phyloP scores from a whole-genome alignment of 441 rosid species.

The Rhodomyrtus psidioides region DNA sequence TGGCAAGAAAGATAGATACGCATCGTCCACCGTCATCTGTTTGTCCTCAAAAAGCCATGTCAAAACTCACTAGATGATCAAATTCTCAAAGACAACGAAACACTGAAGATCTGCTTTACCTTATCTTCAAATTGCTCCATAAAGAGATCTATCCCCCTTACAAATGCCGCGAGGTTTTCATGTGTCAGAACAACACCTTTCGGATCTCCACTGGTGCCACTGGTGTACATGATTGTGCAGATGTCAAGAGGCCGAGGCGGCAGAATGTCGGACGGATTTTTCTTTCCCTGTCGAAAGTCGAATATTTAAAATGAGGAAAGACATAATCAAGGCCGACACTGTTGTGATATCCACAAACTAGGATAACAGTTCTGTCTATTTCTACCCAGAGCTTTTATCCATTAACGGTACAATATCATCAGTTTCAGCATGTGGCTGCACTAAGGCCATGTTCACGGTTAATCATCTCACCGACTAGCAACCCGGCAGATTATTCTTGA shows the following conservation, averaged over 20 bases:
- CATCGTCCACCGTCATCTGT: slow-evolving; percentile 86
- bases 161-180: slow-evolving; percentile 49
- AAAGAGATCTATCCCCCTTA: slow-evolving; percentile 65
- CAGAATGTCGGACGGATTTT: slow-evolving; percentile 34
- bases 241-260: slow-evolving; percentile 58
- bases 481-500: neutral
- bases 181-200: slow-evolving; percentile 90
- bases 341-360: neutral
- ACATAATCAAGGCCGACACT: neutral
- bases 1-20: slow-evolving; percentile 87
- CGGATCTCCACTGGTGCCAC: slow-evolving; percentile 96
- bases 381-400: neutral
- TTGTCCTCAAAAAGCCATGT: slow-evolving; percentile 3
- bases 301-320: neutral
- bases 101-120: slow-evolving; percentile 23
- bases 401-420: neutral
- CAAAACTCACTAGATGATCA: neutral
- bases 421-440: neutral
- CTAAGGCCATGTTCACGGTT: neutral
- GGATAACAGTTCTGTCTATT: neutral
- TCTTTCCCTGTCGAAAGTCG: slow-evolving; percentile 42
- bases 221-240: slow-evolving; percentile 95
- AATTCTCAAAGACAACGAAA: neutral
- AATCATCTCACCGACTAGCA: neutral
- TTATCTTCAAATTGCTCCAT: slow-evolving; percentile 86